Evolutionary conservation across 2,329 filamentous ascomycete species (phyloP).

Genomic region (Chaetomiaceae sp.): DNA sequence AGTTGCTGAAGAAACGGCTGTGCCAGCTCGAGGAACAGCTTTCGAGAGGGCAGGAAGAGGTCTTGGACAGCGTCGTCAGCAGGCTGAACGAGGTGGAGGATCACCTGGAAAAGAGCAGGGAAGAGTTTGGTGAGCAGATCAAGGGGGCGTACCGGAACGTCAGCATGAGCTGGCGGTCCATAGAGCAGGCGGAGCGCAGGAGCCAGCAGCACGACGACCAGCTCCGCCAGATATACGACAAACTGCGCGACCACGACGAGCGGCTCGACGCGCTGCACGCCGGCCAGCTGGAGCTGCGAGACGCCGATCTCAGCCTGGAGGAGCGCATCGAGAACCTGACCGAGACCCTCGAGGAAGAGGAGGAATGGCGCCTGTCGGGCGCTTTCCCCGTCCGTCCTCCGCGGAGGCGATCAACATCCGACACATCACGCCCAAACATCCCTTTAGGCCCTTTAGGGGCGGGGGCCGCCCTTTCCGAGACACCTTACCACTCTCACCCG

Average conservation of each 20-base stretch:
- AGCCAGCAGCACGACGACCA: conserved; percentile 34
- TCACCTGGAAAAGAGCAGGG: conserved; percentile 45
- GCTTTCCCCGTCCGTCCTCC: conserved; percentile 10
- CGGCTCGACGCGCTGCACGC: conserved; percentile 41
- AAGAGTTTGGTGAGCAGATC: conserved; percentile 46
- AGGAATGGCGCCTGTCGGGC: conserved; percentile 20
- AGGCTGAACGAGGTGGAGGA: conserved; percentile 50
- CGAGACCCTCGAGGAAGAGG: conserved; percentile 26
- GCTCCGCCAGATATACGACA: conserved; percentile 35
- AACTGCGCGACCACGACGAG: conserved; percentile 35
- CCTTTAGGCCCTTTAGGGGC: conserved; percentile 23
- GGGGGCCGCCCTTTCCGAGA: conserved; percentile 18
- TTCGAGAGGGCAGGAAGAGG: conserved; percentile 30
- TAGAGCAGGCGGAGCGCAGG: conserved; percentile 39
- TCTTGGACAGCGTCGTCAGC: conserved; percentile 34
- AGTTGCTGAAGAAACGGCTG: conserved; percentile 42
- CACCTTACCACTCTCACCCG: conserved; percentile 12
- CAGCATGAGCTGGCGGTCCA: conserved; percentile 47
- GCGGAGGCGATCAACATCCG: conserved; percentile 24
- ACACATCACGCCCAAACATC: conserved; percentile 23
- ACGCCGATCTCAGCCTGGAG: conserved; percentile 46
- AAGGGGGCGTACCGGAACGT: conserved; percentile 51
- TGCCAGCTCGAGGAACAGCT: conserved; percentile 40
- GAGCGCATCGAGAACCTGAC: conserved; percentile 45
- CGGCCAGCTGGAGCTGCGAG: conserved; percentile 42